Conservation (phyloP, 192 early-diverging fungal species). For the Podila horticola region DNA sequence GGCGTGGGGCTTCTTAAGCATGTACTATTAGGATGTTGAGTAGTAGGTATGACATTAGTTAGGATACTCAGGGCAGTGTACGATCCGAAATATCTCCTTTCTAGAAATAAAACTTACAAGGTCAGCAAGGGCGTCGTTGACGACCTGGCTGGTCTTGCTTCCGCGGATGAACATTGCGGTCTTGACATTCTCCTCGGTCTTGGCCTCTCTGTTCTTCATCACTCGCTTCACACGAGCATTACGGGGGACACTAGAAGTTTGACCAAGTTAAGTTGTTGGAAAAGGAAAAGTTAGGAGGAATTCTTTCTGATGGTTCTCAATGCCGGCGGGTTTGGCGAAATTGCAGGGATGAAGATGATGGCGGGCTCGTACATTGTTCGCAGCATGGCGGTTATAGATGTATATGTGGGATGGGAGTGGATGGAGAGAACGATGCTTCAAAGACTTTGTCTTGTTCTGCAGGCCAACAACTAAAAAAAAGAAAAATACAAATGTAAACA, state of each 20-base stretch:
- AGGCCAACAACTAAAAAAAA: too few relatives aligned
- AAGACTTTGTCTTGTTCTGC: not conserved
- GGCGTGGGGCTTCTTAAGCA: constrained; percentile 90
- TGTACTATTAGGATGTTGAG: constrained; percentile 62
- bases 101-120: constrained; percentile 65
- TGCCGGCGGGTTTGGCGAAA: too few relatives aligned
- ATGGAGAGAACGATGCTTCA: constrained; percentile 3
- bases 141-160: constrained; percentile 85
- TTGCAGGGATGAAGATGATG: not conserved
- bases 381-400: constrained; percentile 17
- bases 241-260: constrained; percentile 75
- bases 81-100: too few relatives aligned
- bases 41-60: not conserved
- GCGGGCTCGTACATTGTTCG: constrained; percentile 29
- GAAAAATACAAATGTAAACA: constrained; percentile 1
- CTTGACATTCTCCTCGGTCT: constrained; percentile 92
- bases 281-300: not conserved
- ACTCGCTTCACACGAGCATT: constrained; percentile 90
- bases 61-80: too few relatives aligned
- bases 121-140: constrained; percentile 88
- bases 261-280: not conserved
- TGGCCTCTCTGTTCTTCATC: constrained; percentile 87
- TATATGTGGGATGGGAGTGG: not conserved
- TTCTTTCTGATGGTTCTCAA: too few relatives aligned
- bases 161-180: constrained; percentile 90